phyloP scores from a whole-genome alignment of 1,284 basidiomycete species.

The Cryptococcus deneoformans region DNA sequence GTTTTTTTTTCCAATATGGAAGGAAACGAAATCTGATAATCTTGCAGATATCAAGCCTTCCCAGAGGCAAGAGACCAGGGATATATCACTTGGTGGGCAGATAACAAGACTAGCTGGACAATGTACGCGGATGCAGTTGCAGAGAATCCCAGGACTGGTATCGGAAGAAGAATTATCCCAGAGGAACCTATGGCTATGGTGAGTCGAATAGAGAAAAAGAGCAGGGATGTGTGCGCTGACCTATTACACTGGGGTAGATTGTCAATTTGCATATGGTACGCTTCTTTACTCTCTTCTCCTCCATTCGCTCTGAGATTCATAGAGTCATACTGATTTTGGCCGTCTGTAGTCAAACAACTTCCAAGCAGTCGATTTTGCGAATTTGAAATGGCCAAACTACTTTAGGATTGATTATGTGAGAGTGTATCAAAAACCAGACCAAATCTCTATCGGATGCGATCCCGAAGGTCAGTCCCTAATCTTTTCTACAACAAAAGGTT shows the following conservation, averaged over 20 bases:
- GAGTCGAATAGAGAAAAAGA: conserved; percentile 22
- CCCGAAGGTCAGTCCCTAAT: conserved; percentile 5
- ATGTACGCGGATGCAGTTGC: conserved; percentile 59
- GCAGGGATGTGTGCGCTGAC: not conserved
- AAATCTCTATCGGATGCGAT: conserved; percentile 4
- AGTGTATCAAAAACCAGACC: conserved; percentile 51
- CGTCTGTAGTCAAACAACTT: conserved; percentile 46
- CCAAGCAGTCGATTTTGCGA: conserved; percentile 47
- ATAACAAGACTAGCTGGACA: conserved; percentile 56
- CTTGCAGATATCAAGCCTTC: conserved; percentile 64
- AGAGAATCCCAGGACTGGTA: conserved; percentile 56
- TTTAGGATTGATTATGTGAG: conserved; percentile 52
- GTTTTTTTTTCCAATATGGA: conserved; percentile 20
- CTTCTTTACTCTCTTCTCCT: not conserved
- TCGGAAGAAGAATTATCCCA: conserved; percentile 66
- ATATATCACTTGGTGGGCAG: conserved; percentile 64
- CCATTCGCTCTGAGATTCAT: too few relatives aligned
- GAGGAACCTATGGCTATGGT: conserved; percentile 68
- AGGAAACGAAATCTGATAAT: not conserved
- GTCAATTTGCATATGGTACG: conserved; percentile 61
- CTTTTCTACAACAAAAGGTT: not conserved
- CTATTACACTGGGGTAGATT: conserved; percentile 54
- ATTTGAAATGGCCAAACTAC: conserved; percentile 51
- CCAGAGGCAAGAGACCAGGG: conserved; percentile 57
- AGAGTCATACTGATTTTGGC: not conserved